These are phyloP conservation scores for Leccinum broughii DNA, from an alignment of 768 basidiomycete species.

Conservation along the genomic window DNA sequence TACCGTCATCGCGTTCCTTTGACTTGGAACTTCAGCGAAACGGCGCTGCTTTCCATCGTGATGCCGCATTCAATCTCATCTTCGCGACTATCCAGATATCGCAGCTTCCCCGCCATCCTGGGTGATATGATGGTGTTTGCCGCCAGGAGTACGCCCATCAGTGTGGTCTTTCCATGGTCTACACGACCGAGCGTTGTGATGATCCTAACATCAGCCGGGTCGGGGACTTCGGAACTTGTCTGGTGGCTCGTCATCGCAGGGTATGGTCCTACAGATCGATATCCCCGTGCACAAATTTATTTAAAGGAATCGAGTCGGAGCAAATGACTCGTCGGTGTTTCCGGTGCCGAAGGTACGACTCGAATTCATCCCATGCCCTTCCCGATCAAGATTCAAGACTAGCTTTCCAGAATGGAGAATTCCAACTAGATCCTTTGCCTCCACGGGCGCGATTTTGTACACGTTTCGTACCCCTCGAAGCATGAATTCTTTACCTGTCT, in stretches of 20 bases:
- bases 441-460: conserved; percentile 71
- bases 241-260: conserved; percentile 23
- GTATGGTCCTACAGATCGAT: conserved; percentile 7
- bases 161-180: conserved; percentile 95
- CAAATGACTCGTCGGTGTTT: background rate
- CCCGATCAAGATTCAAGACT: conserved; percentile 68
- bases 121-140: conserved; percentile 97
- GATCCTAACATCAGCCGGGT: conserved; percentile 60
- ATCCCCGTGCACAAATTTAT: background rate
- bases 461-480: conserved; percentile 90
- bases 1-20: conserved; percentile 65
- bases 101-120: conserved; percentile 92
- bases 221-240: conserved; percentile 18
- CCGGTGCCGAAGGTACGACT: background rate
- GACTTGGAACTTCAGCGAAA: conserved; percentile 86
- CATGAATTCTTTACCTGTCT: conserved; percentile 61
- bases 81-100: conserved; percentile 93
- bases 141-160: conserved; percentile 92
- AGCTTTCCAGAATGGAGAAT: conserved; percentile 72
- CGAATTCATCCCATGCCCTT: conserved; percentile 59
- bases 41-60: conserved; percentile 98
- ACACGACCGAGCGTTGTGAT: conserved; percentile 88
- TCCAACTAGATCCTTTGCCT: conserved; percentile 41
- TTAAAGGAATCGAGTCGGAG: background rate
- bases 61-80: conserved; percentile 98